Base-by-base conservation (phyloP, 108 stramenopile species). In the Skeletonema marinoi region DNA sequence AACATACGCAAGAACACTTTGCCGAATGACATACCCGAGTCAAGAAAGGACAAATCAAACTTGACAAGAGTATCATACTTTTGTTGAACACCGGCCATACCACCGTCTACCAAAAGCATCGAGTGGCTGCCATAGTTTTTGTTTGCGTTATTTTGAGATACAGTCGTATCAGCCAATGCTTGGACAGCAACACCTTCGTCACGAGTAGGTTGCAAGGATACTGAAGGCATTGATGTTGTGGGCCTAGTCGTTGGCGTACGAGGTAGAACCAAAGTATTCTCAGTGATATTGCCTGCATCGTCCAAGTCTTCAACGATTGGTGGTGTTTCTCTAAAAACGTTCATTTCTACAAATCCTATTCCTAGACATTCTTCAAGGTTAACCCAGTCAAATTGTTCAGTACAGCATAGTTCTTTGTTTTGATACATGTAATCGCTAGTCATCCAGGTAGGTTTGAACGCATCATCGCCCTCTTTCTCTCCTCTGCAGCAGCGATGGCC, bases 371-470 rank as follows among this genome's bases (percentile, higher is more conserved):
- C n/a, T n/a, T n/a, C n/a, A n/a, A n/a, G n/a, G n/a, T n/a, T n/a
- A n/a, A n/a, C 14, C 63, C 63, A 64, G 8, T 35, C 17, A 35
- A 64, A 64, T 17, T 13, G 14, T 64, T 64, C 63, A 10, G 7
- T 7, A 35, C 63, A 64, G 33, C 63, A 64, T 32, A 12, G 32
- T 35, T 64, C 63, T 35, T 64, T 64, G 63, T 29, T 64, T 35
- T 11, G 35, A 36, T 39, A 64, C 63, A 64, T 64, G 32, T 64
- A 36, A 64, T 64, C 16, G 11, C 35, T 9, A 7, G 63, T 64
- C 63, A 64, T 64, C 63, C 63, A 64, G 4, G 10, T 17, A 32
- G 63, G 63, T 14, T 33, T 64, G 33, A 32, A 16, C 5, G 63
- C 33, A 14, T 35, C 36, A 35, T 64, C 63, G 3, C 17, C 32